Base-by-base conservation (phyloP, 257 asterid species). In the Fraxinus excelsior region DNA sequence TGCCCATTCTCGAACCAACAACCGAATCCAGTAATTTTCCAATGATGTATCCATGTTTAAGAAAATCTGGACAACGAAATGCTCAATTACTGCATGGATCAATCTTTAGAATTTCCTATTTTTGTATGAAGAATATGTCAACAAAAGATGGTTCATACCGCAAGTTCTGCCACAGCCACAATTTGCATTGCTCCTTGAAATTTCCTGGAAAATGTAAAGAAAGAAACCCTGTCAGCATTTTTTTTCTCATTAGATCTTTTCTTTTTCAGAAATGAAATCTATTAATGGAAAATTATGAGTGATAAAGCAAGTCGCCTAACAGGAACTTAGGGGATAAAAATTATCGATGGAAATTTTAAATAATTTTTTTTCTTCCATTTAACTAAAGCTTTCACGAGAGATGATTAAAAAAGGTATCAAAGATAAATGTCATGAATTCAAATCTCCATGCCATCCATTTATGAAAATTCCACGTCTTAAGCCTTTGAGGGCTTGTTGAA, bases 181-280 rank as follows among this genome's bases (percentile, higher is more conserved):
- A 88, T 68, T n/a, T 85, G 93, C 96, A 94, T 90, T 73, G 97
- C 98, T 34, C 88, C 88, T 88, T 87, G 97, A 84, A 94, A 92
- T 83, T 87, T 94, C 90, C 98, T 94, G 87, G 53, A 56, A 21
- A 82, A 66, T 19, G 16, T 25, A 65, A 78, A 71, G 74, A 32
- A 23, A 0, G 9, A 76, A 72, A 10, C 3, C 37, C 40, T 49
- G n/a, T 73, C 72, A 77, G 60, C 34, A 12, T 72, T 9, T 68
- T 11, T n/a, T 40, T n/a, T 42, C 26, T 46, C 34, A 11, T 26
- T 19, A 21, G 56, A 56, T 38, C 9, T 18, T 4, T 60, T 46
- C 40, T 49, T 2, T 38, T 76, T 25, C 51, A 21, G 67, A 13
- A 26, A 62, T 62, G 34, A 62, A 18, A 23, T 60, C 40, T 64